A percentile compares a stretch with the other conserved stretches of the same genome.
phyloP scores from a whole-genome alignment of 495 filamentous ascomycete species.

The Astrothelium subdiscretum region DNA sequence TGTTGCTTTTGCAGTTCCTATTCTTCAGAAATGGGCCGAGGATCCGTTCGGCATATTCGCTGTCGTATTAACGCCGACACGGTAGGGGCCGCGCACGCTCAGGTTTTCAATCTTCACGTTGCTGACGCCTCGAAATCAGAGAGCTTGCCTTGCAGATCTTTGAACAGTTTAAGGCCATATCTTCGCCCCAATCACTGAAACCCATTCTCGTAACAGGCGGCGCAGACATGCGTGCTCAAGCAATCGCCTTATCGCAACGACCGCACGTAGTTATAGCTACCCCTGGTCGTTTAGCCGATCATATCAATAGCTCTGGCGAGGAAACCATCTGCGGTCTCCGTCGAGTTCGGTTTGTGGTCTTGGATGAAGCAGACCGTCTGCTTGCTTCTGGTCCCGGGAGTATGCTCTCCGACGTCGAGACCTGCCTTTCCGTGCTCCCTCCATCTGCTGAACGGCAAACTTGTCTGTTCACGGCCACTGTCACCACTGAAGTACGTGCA shows the following conservation, averaged over 20 bases:
- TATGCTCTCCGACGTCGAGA: slow-evolving; percentile 89
- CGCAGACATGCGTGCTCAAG: slow-evolving; percentile 83
- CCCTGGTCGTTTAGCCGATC: slow-evolving; percentile 85
- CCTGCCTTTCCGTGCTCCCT: slow-evolving; percentile 70
- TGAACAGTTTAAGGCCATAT: slow-evolving; percentile 89
- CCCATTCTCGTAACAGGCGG: slow-evolving; percentile 80
- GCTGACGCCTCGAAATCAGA: slow-evolving; percentile 26
- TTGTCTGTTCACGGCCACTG: slow-evolving; percentile 90
- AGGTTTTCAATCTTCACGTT: neutral
- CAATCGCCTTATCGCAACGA: slow-evolving; percentile 62
- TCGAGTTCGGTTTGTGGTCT: slow-evolving; percentile 70
- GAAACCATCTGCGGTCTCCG: slow-evolving; percentile 76
- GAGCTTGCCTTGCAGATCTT: slow-evolving; percentile 93
- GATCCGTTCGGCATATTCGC: slow-evolving; percentile 89
- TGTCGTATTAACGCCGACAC: slow-evolving; percentile 78
- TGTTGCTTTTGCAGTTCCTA: slow-evolving; percentile 88
- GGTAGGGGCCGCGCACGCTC: slow-evolving; percentile 33
- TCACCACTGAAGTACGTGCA: slow-evolving; percentile 83
- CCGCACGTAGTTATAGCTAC: slow-evolving; percentile 94
- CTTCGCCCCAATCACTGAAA: slow-evolving; percentile 73
- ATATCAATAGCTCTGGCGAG: slow-evolving; percentile 77
- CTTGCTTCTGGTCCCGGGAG: slow-evolving; percentile 63
- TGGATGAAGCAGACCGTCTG: slow-evolving; percentile 93
- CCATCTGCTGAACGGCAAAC: slow-evolving; percentile 65
- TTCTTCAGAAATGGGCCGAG: slow-evolving; percentile 83